Conservation (phyloP, 2,329 filamentous ascomycete species). For the Stemphylium lycopersici region DNA sequence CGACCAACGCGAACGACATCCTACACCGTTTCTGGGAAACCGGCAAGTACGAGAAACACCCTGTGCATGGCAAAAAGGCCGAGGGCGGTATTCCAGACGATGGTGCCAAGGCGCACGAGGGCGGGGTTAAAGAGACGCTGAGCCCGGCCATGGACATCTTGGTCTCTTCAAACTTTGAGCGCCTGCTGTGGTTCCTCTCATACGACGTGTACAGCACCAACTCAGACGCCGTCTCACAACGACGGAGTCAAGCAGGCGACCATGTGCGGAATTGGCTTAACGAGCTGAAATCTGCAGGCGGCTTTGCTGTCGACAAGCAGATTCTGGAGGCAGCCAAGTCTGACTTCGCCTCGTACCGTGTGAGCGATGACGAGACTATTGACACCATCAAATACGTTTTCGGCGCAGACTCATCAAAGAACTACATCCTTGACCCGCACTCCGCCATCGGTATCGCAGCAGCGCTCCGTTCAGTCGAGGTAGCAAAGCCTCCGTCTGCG, state of each 20-base stretch:
- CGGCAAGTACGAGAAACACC: constrained; percentile 86
- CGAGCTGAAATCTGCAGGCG: constrained; percentile 78
- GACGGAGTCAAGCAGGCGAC: constrained; percentile 65
- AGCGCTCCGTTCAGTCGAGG: constrained; percentile 69
- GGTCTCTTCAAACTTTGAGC: constrained; percentile 95
- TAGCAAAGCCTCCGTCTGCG: constrained; percentile 55
- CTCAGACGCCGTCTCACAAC: constrained; percentile 50
- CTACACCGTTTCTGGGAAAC: constrained; percentile 93
- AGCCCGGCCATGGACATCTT: constrained; percentile 98
- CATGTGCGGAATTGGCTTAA: constrained; percentile 80
- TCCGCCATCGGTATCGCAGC: constrained; percentile 85
- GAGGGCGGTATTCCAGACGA: constrained; percentile 62
- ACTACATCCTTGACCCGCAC: constrained; percentile 91
- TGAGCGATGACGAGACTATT: constrained; percentile 61
- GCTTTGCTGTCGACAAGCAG: constrained; percentile 78
- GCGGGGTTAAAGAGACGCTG: constrained; percentile 86
- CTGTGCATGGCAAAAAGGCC: constrained; percentile 63
- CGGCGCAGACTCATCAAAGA: constrained; percentile 54
- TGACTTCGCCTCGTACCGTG: constrained; percentile 81
- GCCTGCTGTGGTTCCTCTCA: constrained; percentile 90
- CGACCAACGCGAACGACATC: constrained; percentile 98
- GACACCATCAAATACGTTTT: constrained; percentile 56
- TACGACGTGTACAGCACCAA: constrained; percentile 58
- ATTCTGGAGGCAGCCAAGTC: constrained; percentile 73
- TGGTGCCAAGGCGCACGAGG: constrained; percentile 66